A percentile compares a stretch with the other conserved stretches of the same genome.
Evolutionary conservation across 192 early-diverging fungal species (phyloP).

Genomic region (Podila horticola): DNA sequence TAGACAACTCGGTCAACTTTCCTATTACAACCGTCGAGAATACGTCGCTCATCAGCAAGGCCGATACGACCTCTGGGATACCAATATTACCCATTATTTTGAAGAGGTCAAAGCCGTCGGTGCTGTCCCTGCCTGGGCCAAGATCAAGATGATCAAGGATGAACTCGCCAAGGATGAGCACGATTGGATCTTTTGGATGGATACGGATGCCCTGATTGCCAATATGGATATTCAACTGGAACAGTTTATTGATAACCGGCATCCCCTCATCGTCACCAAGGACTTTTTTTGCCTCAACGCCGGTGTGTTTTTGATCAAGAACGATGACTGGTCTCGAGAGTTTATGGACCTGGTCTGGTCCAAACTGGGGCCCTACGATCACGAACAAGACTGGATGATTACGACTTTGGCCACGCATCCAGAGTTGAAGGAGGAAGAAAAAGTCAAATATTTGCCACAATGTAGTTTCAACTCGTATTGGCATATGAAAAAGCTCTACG

Average conservation of each 20-base stretch:
- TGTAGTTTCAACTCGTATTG: conserved; percentile 14
- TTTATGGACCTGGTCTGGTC: conserved; percentile 48
- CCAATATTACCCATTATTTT: neutral
- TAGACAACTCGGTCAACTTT: neutral
- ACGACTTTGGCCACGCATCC: neutral
- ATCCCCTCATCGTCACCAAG: conserved; percentile 14
- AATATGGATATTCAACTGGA: conserved; percentile 51
- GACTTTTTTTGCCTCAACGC: conserved; percentile 51
- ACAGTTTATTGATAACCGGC: conserved; percentile 44
- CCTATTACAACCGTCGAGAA: conserved; percentile 9
- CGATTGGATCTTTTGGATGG: conserved; percentile 66
- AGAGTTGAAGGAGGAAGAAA: neutral
- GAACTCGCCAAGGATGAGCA: neutral
- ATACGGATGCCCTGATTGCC: conserved; percentile 62
- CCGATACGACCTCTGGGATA: conserved; percentile 6
- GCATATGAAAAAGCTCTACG: conserved; percentile 6
- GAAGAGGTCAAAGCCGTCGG: neutral
- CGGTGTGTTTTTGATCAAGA: conserved; percentile 60
- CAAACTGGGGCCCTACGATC: neutral
- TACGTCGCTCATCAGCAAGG: conserved; percentile 9
- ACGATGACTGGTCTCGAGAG: conserved; percentile 50
- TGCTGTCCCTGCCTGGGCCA: conserved; percentile 15
- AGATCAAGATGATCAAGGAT: conserved; percentile 20
- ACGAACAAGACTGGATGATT: conserved; percentile 22
- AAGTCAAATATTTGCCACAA: conserved; percentile 10